These are phyloP conservation scores for Zygoascus flipseniorum DNA, from an alignment of 805 yeast genomes.

Conservation along the genomic window DNA sequence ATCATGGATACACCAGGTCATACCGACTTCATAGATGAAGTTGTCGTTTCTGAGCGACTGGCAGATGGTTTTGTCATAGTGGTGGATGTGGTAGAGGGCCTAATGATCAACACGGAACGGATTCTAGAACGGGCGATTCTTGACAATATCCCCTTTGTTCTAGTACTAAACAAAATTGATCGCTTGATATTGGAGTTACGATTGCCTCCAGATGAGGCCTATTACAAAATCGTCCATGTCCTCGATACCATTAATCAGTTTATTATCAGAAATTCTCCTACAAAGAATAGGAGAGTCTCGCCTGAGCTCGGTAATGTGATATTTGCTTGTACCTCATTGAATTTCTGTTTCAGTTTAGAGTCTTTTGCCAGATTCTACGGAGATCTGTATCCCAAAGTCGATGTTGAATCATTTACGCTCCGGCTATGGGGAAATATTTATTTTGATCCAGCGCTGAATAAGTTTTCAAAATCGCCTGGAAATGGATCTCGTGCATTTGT, in stretches of 20 bases:
- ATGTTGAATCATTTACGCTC: conserved; percentile 37
- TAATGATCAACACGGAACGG: conserved; percentile 44
- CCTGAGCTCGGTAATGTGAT: conserved; percentile 61
- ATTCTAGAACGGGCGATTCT: conserved; percentile 45
- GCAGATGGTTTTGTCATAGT: conserved; percentile 63
- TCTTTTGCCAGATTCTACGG: conserved; percentile 53
- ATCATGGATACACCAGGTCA: conserved; percentile 91
- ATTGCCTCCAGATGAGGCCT: conserved; percentile 67
- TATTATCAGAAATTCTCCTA: conserved; percentile 25
- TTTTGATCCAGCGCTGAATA: conserved; percentile 36
- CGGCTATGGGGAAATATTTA: conserved; percentile 74
- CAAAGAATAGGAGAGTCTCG: conserved; percentile 33
- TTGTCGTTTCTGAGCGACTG: conserved; percentile 45
- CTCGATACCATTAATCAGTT: conserved; percentile 58
- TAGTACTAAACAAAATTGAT: conserved; percentile 77
- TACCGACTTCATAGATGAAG: conserved; percentile 71
- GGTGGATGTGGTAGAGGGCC: conserved; percentile 81
- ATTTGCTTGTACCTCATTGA: conserved; percentile 61
- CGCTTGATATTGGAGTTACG: conserved; percentile 72
- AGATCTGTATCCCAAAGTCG: conserved; percentile 26
- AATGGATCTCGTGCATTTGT: conserved; percentile 40
- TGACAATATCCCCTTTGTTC: conserved; percentile 42
- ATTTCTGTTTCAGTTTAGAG: conserved; percentile 55
- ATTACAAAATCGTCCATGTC: conserved; percentile 51
- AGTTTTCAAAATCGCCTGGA: conserved; percentile 34